Percentiles rank a stretch among this genome's conserved stretches.
Conservation (phyloP, 2,329 filamentous ascomycete genomes). For the Xylariaceae sp. region DNA sequence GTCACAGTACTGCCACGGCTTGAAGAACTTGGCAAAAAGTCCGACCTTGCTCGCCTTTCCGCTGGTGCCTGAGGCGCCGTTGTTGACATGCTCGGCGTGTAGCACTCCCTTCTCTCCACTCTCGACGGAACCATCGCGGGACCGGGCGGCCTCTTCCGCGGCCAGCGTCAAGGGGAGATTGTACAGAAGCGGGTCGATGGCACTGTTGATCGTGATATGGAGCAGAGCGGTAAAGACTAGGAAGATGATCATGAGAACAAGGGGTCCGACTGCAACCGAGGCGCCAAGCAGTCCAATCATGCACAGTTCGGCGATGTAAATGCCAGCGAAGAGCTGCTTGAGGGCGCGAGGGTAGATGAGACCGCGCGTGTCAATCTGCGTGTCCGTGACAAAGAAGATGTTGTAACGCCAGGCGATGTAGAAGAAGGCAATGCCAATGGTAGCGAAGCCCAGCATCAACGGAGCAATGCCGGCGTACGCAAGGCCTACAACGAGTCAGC, state of each 20-base stretch:
- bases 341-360: slow-evolving; percentile 82
- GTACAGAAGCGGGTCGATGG: slow-evolving; percentile 69
- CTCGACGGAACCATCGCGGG: slow-evolving; percentile 16
- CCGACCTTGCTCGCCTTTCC: slow-evolving; percentile 44
- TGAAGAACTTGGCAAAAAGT: slow-evolving; percentile 62
- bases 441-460: slow-evolving; percentile 75
- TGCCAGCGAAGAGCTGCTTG: slow-evolving; percentile 75
- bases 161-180: slow-evolving; percentile 70
- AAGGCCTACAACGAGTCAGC: slow-evolving; percentile 52
- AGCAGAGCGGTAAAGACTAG: slow-evolving; percentile 71
- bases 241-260: slow-evolving; percentile 71
- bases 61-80: slow-evolving; percentile 19
- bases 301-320: slow-evolving; percentile 78
- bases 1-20: slow-evolving; percentile 70
- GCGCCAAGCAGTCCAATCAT: slow-evolving; percentile 80
- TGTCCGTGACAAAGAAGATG: slow-evolving; percentile 78
- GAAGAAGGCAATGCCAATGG: slow-evolving; percentile 71
- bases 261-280: slow-evolving; percentile 58
- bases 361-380: slow-evolving; percentile 79
- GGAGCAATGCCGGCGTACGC: slow-evolving; percentile 85
- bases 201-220: slow-evolving; percentile 67
- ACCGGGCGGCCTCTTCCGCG: slow-evolving; percentile 37
- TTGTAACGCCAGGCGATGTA: slow-evolving; percentile 90
- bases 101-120: slow-evolving; percentile 13
- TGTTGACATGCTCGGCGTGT: slow-evolving; percentile 17